Conservation (phyloP, 345 rosid species). For the Arabidopsis thaliana region DNA sequence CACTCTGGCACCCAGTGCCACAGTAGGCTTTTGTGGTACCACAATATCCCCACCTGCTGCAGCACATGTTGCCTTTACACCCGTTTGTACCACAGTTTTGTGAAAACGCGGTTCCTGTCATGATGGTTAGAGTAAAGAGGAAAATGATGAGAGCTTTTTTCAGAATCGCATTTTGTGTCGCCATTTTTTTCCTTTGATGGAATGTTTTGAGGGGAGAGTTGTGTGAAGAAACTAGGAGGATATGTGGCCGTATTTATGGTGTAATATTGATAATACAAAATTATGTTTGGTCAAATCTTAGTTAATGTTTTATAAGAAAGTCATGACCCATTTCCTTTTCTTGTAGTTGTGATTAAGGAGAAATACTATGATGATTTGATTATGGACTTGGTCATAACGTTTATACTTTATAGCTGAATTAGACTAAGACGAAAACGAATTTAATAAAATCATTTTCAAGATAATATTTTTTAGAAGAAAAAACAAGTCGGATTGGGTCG, state of each 20-base stretch:
- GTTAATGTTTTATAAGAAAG: slow-evolving; percentile 6
- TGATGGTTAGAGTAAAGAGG: slow-evolving; percentile 33
- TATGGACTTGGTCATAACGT: slow-evolving; percentile 26
- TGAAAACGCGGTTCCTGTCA: slow-evolving; percentile 35
- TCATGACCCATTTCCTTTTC: slow-evolving; percentile 41
- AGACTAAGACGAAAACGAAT: slow-evolving; percentile 17
- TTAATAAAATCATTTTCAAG: neutral
- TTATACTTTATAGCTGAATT: slow-evolving; percentile 17
- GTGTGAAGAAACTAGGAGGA: slow-evolving; percentile 20
- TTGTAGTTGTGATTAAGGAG: slow-evolving; percentile 18
- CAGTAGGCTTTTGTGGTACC: slow-evolving; percentile 43
- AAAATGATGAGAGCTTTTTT: slow-evolving; percentile 27
- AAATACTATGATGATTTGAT: slow-evolving; percentile 26
- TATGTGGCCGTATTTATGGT: slow-evolving; percentile 33
- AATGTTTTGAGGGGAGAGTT: slow-evolving; percentile 21
- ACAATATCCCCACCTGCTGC: slow-evolving; percentile 47
- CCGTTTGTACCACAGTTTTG: slow-evolving; percentile 42
- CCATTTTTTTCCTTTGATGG: slow-evolving; percentile 13
- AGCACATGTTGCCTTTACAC: slow-evolving; percentile 43
- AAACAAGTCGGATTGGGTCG: neutral
- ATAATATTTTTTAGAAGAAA: slow-evolving; percentile 6
- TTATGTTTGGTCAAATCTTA: slow-evolving; percentile 17
- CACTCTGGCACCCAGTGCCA: slow-evolving; percentile 44
- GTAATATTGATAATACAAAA: neutral
- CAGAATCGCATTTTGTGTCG: slow-evolving; percentile 7